A percentile compares a stretch with the other conserved stretches of the same genome.
phyloP scores from a whole-genome alignment of 169 alveolate genomes.

The Babesia gibsoni region DNA sequence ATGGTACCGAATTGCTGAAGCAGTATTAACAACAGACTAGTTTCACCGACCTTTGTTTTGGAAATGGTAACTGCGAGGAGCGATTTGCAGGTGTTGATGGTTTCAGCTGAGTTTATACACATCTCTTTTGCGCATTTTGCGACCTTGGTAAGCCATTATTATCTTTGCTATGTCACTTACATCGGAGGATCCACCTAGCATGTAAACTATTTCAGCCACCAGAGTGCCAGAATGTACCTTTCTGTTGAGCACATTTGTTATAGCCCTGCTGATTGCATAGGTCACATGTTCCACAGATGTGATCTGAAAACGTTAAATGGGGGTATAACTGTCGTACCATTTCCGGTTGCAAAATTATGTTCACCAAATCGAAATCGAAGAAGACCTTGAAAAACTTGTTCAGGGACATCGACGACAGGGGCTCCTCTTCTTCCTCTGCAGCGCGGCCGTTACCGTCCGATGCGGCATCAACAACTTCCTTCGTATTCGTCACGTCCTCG shows the following conservation, averaged over 20 bases:
- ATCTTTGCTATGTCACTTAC: constrained; percentile 1
- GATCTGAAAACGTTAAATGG: constrained; percentile 1
- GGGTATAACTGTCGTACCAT: constrained; percentile 5
- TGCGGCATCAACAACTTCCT: constrained; percentile 27
- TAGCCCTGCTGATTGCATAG: constrained; percentile 46
- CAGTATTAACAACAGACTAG: neutral
- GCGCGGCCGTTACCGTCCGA: constrained; percentile 12
- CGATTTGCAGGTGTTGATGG: constrained; percentile 8
- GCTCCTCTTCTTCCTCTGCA: neutral
- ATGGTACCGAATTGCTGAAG: constrained; percentile 17
- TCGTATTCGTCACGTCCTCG: constrained; percentile 26
- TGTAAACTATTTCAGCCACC: constrained; percentile 50
- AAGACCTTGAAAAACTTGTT: neutral
- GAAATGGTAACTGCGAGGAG: constrained; percentile 22
- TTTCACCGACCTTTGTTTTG: constrained; percentile 11
- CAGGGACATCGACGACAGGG: neutral
- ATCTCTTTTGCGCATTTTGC: constrained; percentile 43
- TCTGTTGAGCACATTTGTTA: constrained; percentile 42
- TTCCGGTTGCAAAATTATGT: constrained; percentile 40
- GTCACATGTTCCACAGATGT: constrained; percentile 46
- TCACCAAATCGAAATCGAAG: constrained; percentile 28
- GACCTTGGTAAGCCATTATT: constrained; percentile 23
- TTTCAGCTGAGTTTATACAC: constrained; percentile 7
- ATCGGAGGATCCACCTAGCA: constrained; percentile 57
- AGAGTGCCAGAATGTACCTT: constrained; percentile 40